Percentiles rank a stretch among this genome's conserved stretches.
phyloP scores from a whole-genome alignment of 371 early-diverging fungal genomes.

The Mucor irregularis region DNA sequence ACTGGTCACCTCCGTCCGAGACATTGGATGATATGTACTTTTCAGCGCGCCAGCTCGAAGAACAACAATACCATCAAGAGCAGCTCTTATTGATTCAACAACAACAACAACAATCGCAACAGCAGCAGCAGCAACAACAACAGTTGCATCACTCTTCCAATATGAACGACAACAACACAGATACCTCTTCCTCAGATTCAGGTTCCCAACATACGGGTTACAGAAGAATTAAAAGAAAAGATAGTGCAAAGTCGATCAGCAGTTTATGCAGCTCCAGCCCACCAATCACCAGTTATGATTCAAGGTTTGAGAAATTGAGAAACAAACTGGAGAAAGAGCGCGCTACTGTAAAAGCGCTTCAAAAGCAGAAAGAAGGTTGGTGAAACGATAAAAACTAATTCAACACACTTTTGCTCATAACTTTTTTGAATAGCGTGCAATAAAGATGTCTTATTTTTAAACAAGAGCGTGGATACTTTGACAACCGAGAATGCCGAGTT shows the following conservation, averaged over 20 bases:
- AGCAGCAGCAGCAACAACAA: not conserved
- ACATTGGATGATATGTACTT: not conserved
- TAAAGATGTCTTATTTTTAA: conserved; percentile 36
- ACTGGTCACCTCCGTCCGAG: conserved; percentile 4
- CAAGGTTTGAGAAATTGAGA: conserved; percentile 17
- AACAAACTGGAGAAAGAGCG: conserved; percentile 37
- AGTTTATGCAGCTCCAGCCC: conserved; percentile 14
- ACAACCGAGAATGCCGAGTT: conserved; percentile 27
- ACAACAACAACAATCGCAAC: not conserved
- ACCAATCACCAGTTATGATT: conserved; percentile 5
- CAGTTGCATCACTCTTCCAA: not conserved
- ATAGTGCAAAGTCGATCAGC: conserved; percentile 21
- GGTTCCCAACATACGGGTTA: not conserved
- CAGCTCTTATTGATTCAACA: not conserved
- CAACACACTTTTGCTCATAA: not conserved
- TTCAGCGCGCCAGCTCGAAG: not conserved
- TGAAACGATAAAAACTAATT: not conserved
- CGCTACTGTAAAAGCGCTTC: conserved; percentile 38
- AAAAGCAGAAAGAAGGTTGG: conserved; percentile 48
- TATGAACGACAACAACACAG: not conserved
- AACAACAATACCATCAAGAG: conserved; percentile 1
- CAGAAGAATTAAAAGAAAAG: conserved; percentile 13
- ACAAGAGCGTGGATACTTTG: conserved; percentile 32
- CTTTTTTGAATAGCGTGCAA: conserved; percentile 25
- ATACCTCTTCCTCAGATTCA: conserved; percentile 21